A percentile compares a stretch with the other conserved stretches of the same genome.
Conservation (phyloP, 306 rosid genomes). For the Astragalus glycyphyllos region DNA sequence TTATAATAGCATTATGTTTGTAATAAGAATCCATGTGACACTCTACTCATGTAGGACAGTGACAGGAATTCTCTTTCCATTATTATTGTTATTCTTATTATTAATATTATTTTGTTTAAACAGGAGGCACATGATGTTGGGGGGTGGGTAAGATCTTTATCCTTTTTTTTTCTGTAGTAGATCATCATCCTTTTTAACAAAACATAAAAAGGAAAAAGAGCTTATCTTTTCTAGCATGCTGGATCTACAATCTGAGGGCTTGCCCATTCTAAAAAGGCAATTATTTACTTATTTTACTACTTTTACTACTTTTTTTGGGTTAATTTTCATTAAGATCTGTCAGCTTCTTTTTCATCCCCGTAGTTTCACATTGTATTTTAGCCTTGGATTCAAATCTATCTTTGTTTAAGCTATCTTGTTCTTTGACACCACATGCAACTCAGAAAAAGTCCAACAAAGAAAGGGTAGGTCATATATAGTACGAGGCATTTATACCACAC, state of each 20-base stretch:
- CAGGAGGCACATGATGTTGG: constrained; percentile 60
- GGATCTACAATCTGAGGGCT: constrained; percentile 62
- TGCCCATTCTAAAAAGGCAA: constrained; percentile 39
- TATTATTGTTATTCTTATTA: constrained; percentile 11
- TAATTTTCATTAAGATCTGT: constrained; percentile 30
- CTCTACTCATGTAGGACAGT: constrained; percentile 56
- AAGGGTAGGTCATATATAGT: constrained; percentile 29
- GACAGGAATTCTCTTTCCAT: constrained; percentile 52
- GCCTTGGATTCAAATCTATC: constrained; percentile 46
- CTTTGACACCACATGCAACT: constrained; percentile 67
- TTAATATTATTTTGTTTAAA: constrained; percentile 31
- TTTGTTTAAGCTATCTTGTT: constrained; percentile 42
- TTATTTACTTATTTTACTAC: constrained; percentile 17
- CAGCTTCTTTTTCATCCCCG: constrained; percentile 31
- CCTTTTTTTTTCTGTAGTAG: constrained; percentile 12
- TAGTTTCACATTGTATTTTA: constrained; percentile 34
- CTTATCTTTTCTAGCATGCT: constrained; percentile 58
- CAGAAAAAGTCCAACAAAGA: constrained; percentile 46
- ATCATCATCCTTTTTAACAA: constrained; percentile 47
- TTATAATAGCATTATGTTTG: constrained; percentile 37
- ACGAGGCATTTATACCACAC: constrained; percentile 29
- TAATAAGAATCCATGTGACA: constrained; percentile 60
- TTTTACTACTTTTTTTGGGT: constrained; percentile 4
- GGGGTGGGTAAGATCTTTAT: constrained; percentile 58
- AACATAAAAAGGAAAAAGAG: constrained; percentile 39